Evolutionary conservation across 441 rosid species (phyloP).

Genomic region (Hypseocharis bilobata): DNA sequence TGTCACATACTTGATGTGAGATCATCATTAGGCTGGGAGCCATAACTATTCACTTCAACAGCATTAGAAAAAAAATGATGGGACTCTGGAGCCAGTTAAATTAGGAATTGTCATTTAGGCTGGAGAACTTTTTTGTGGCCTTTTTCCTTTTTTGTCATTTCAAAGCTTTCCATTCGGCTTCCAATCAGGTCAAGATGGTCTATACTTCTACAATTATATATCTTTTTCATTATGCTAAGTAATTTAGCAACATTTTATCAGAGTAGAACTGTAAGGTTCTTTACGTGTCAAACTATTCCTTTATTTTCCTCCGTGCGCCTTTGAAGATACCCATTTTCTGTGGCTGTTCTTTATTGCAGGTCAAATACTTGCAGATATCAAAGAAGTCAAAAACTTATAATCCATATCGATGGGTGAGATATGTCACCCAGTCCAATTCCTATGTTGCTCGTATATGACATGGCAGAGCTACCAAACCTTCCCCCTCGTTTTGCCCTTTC

Average conservation of each 20-base stretch:
- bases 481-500: neutral
- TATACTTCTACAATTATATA: neutral
- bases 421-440: slow-evolving; percentile 90
- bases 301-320: slow-evolving; percentile 1
- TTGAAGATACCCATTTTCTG: neutral
- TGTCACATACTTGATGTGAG: neutral
- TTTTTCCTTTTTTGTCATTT: neutral
- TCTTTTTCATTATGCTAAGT: neutral
- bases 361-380: slow-evolving; percentile 91
- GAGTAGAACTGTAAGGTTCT: neutral
- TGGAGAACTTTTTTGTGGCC: neutral
- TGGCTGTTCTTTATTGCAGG: slow-evolving; percentile 40
- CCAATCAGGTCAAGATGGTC: neutral
- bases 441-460: slow-evolving; percentile 77
- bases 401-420: slow-evolving; percentile 96
- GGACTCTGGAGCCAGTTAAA: neutral
- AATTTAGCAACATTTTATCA: neutral
- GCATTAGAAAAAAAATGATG: neutral
- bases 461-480: neutral
- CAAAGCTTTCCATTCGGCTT: neutral
- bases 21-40: neutral
- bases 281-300: neutral
- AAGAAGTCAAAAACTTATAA: slow-evolving; percentile 70
- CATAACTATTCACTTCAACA: neutral
- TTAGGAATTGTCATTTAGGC: neutral